Base-by-base conservation (phyloP, 768 basidiomycete genomes). In the Suillus subluteus region DNA sequence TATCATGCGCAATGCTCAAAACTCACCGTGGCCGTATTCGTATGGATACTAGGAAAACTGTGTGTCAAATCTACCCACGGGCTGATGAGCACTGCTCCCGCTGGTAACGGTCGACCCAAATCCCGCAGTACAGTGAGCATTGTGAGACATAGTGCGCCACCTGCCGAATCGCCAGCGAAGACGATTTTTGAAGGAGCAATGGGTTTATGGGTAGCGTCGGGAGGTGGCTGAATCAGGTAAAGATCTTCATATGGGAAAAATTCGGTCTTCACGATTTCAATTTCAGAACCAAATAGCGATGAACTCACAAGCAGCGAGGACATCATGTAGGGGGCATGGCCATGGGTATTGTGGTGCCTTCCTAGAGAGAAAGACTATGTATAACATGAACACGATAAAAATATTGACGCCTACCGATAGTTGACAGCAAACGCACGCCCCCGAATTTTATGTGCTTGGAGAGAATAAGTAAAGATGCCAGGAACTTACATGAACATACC, bases 51-150 rank as follows among this genome's bases (percentile, higher is more conserved):
- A 0, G 91, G 90, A 73, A 96, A 93, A 62, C 87, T 90, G 72
- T 95, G 93, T 0, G 92, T 94, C n/a, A 96, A 79, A 74, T 95
- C 92, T 15, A 90, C 87, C 88, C 93, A 94, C 3, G 93, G 93
- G 65, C 88, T 90, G 69, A 94, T 91, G 30, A 94, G 79, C 4
- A 92, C 86, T 0, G 88, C 91, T 2, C 92, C 94, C 1, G 91
- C 88, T 4, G 93, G 92, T 72, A 87, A 78, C 1, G 90, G 88
- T 9, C 91, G 71, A 6, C 87, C 88, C 62, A 88, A 78, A 72
- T 96, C 94, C 30, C 93, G 83, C 12, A 95, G 79, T 40, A 88
- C 78, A 35, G 89, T 86, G 12, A 94, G 77, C 7, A 84, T 78
- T 1, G 88, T 82, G 16, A 94, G 67, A 41, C 86, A 87, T 8